Conservation (phyloP, 2,329 filamentous ascomycete species). For the Neofusicoccum parvum region DNA sequence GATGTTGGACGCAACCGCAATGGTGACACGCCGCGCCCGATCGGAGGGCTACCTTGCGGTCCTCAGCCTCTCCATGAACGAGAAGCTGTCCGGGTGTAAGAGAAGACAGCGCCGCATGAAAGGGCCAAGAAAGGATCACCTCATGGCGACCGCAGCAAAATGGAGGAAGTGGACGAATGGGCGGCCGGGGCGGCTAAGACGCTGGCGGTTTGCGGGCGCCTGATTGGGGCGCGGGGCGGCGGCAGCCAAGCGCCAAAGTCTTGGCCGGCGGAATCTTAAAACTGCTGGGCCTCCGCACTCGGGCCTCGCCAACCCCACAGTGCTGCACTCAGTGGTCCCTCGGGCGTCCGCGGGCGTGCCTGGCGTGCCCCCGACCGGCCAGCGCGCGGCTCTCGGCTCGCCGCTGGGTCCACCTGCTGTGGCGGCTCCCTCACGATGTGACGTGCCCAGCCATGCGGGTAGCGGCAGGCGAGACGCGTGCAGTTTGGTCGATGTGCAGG, state of each 20-base stretch:
- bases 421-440: not conserved
- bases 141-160: not conserved
- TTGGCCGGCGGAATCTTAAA: not conserved
- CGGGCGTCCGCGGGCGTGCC: not conserved
- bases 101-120: conserved; percentile 2
- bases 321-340: not conserved
- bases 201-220: not conserved
- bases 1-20: not conserved
- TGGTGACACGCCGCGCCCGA: not conserved
- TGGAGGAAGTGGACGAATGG: not conserved
- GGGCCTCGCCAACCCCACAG: not conserved
- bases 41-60: not conserved
- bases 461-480: conserved; percentile 3
- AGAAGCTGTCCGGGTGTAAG: not conserved
- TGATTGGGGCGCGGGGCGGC: not conserved
- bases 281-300: not conserved
- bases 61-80: not conserved
- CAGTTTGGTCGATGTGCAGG: not conserved
- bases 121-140: not conserved
- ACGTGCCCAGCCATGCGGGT: not conserved
- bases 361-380: not conserved
- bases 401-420: not conserved
- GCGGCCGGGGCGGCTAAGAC: too few species aligned
- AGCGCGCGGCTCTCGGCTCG: not conserved
- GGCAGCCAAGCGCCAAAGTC: not conserved